Conservation (phyloP, 192 early-diverging fungal species). For the Powellomyces hirtus region DNA sequence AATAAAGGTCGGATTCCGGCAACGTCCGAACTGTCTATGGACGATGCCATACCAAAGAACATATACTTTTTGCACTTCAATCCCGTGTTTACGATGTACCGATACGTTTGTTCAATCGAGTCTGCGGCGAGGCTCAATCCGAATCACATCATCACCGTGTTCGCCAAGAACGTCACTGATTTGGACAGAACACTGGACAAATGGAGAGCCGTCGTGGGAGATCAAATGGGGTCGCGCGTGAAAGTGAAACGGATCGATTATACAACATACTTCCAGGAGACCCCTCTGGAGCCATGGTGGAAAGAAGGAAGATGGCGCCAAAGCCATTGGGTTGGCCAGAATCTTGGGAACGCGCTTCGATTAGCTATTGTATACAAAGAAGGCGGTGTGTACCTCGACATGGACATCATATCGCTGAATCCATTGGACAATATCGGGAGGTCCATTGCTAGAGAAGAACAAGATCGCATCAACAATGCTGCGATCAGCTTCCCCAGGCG, state of each 20-base stretch:
- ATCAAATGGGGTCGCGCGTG: neutral
- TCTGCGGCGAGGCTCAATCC: conserved; percentile 31
- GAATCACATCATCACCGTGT: conserved; percentile 27
- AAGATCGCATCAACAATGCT: conserved; percentile 31
- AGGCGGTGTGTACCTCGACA: conserved; percentile 38
- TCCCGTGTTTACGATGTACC: conserved; percentile 5
- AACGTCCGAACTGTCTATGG: too few species aligned
- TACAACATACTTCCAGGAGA: conserved; percentile 12
- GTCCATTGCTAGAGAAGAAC: conserved; percentile 22
- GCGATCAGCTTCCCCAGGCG: conserved; percentile 24
- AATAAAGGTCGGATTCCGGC: neutral
- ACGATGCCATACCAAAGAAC: conserved; percentile 18
- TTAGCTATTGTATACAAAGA: conserved; percentile 27
- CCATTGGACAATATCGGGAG: conserved; percentile 26
- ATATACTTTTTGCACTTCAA: conserved; percentile 43
- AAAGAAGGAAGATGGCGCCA: conserved; percentile 5
- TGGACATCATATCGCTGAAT: conserved; percentile 40
- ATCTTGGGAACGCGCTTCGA: conserved; percentile 38
- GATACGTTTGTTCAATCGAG: conserved; percentile 40
- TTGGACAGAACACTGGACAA: conserved; percentile 3
- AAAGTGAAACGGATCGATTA: conserved; percentile 15
- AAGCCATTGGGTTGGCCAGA: conserved; percentile 33
- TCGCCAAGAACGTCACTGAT: conserved; percentile 22
- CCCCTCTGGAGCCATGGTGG: conserved; percentile 36
- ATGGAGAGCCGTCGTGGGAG: conserved; percentile 19